Base-by-base conservation (phyloP, 164 flowering plant genomes). In the Magnolia changhungtana region DNA sequence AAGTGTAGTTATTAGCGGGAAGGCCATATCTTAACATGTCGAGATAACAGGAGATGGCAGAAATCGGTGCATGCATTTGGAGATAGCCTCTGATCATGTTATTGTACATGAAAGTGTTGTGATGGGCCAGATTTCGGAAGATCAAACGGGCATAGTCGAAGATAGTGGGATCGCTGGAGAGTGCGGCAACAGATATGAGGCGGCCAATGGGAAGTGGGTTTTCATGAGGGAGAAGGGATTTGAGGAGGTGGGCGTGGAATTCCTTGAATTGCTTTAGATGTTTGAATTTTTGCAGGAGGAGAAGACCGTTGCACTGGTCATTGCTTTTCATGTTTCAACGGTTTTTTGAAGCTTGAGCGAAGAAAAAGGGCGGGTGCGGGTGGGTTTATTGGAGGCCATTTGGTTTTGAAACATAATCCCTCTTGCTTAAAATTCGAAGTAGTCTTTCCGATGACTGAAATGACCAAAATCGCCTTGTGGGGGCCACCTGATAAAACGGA, bases 41-140 rank as follows among this genome's bases (percentile, higher is more conserved):
- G 7, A 82, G 67, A 63, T 88, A 89, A 78, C 86, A 87, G 4
- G 71, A 79, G 72, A 89, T 77, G 37, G 94, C 85, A 29, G 63
- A 58, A 63, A 72, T 20, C 4, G 90, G 87, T 2, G 63, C 74
- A 23, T 78, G 67, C 2, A 76, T 64, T 75, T 80, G 86, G 69
- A 80, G 76, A 75, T 83, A 74, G 11, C 87, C 90, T 84, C 92
- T 81, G 73, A 88, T 86, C 86, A 91, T 83, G 64, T 82, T 87
- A 68, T 89, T 91, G 83, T 80, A 87, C 80, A 86, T 81, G 85
- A 89, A 91, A 2, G 85, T 86, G 76, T 81, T 89, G 49, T 84
- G 88, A 72, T 67, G 63, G 16, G 31, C 18, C 27, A 79, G 78
- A 50, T 79, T 73, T 7, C 49, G 74, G 80, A 89, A 88, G 72